Conservation (phyloP, 768 basidiomycete genomes). For the Phlebiopsis gigantea region DNA sequence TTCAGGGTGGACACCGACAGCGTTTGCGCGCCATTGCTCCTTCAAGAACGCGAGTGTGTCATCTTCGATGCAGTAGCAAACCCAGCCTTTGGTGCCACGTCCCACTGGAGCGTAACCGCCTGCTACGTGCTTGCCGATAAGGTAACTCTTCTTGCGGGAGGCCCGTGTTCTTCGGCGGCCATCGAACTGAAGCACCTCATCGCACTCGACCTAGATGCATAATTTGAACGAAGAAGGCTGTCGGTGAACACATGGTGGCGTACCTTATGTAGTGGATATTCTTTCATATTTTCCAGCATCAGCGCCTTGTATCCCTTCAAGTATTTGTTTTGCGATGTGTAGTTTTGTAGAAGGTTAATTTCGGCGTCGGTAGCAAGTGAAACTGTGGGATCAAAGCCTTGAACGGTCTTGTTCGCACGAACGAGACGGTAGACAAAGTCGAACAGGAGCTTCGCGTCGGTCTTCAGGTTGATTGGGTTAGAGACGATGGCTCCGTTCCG, state of each 20-base stretch:
- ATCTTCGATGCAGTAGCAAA: constrained; percentile 19
- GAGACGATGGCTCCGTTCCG: not conserved
- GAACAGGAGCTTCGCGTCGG: not conserved
- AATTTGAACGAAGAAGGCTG: not conserved
- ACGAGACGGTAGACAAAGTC: not conserved
- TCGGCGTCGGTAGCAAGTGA: not conserved
- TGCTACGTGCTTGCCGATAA: not conserved
- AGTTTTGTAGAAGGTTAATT: not conserved
- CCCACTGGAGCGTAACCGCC: constrained; percentile 1
- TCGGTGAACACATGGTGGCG: not conserved
- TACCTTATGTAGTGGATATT: not conserved
- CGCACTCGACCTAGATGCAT: not conserved
- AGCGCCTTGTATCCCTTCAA: not conserved
- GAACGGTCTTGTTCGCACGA: not conserved
- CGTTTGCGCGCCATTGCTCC: constrained; percentile 1
- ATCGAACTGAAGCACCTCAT: not conserved
- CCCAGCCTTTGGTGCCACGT: constrained; percentile 23
- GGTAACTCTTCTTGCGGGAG: not conserved
- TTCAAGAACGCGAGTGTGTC: not conserved
- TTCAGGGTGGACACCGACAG: not conserved
- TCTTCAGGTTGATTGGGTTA: not conserved
- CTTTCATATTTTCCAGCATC: not conserved
- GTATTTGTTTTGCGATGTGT: not conserved
- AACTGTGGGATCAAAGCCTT: not conserved
- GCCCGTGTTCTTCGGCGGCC: not conserved